These are phyloP conservation scores for Leishmania guyanensis DNA, from an alignment of 208 protist genomes.

Conservation along the genomic window DNA sequence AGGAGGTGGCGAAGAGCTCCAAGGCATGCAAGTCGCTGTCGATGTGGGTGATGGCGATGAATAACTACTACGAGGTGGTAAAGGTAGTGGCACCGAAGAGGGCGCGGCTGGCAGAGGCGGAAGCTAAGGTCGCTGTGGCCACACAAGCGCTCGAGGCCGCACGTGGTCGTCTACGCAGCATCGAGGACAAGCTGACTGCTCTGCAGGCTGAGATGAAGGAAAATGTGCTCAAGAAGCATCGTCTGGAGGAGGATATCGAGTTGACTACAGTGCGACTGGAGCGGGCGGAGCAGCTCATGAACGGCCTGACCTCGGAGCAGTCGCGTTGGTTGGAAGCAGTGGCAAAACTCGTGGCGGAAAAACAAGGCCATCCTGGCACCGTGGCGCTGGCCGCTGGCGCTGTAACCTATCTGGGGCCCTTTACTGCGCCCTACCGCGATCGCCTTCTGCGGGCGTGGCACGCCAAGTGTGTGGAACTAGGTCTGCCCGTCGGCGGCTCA, in stretches of 20 bases:
- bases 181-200: constrained; percentile 83
- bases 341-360: constrained; percentile 61
- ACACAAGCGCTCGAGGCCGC: constrained; percentile 72
- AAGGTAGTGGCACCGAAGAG: constrained; percentile 92
- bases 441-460: constrained; percentile 76
- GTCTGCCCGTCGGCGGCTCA: constrained; percentile 66
- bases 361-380: constrained; percentile 63
- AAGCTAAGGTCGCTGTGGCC: constrained; percentile 83
- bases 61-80: constrained; percentile 94
- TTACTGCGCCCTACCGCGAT: constrained; percentile 86
- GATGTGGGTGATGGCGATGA: constrained; percentile 95
- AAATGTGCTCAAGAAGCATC: constrained; percentile 89
- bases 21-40: constrained; percentile 94
- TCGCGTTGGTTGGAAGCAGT: constrained; percentile 77
- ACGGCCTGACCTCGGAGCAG: constrained; percentile 86
- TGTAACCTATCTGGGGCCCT: constrained; percentile 93
- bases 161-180: constrained; percentile 65
- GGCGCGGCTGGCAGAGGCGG: constrained; percentile 73
- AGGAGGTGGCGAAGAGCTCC: constrained; percentile 93
- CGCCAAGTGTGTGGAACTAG: constrained; percentile 58
- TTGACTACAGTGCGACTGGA: constrained; percentile 88
- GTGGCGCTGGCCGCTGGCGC: constrained; percentile 89
- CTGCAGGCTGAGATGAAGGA: constrained; percentile 86
- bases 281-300: constrained; percentile 92
- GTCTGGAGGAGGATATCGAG: constrained; percentile 93